Evolutionary conservation across 257 asterid genomes (phyloP).

Genomic region (Nicotiana paniculata): DNA sequence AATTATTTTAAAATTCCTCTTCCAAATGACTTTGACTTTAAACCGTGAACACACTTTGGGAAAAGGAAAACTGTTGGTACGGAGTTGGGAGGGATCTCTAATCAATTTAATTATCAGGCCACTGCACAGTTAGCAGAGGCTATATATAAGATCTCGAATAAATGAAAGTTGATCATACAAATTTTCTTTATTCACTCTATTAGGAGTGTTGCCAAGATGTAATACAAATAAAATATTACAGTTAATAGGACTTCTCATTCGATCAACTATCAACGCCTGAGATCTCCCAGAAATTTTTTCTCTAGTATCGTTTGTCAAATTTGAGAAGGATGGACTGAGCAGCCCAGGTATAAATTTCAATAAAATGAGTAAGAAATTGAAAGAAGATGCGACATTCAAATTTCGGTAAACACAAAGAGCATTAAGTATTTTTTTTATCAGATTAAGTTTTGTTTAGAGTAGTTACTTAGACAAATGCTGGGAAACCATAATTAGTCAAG

Average conservation of each 20-base stretch:
- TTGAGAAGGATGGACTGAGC: background rate
- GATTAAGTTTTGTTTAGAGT: too few species aligned
- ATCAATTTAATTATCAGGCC: background rate
- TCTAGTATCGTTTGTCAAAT: background rate
- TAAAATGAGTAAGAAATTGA: too few species aligned
- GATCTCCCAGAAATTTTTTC: background rate
- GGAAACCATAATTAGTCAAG: too few species aligned
- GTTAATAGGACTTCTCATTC: background rate
- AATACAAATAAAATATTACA: background rate
- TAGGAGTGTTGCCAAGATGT: background rate
- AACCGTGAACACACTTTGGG: background rate
- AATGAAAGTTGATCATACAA: background rate
- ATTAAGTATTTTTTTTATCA: too few species aligned
- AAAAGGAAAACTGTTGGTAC: background rate
- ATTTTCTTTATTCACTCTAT: background rate
- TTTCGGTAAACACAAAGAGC: too few species aligned
- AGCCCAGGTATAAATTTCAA: background rate
- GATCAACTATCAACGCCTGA: background rate
- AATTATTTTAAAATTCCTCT: background rate
- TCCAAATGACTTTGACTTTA: background rate
- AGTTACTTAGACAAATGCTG: too few species aligned
- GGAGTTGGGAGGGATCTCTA: background rate
- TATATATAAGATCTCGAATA: background rate
- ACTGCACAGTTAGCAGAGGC: background rate
- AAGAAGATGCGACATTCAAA: too few species aligned